Conservation (phyloP, 805 yeast genomes). For the Ogataea pilisensis region DNA sequence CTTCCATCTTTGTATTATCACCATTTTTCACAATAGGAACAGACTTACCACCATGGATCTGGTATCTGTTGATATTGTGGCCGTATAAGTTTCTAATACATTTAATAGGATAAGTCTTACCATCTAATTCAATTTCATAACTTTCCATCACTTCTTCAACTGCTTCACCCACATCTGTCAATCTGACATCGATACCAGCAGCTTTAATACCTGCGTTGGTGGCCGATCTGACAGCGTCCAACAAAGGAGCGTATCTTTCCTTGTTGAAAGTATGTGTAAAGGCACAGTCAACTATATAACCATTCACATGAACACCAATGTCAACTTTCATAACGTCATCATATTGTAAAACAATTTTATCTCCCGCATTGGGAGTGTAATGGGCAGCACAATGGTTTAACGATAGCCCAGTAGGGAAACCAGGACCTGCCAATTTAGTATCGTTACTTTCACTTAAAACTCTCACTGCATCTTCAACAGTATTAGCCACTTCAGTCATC, state of each 20-base stretch:
- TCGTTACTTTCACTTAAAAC: constrained; percentile 58
- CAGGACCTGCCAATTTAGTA: constrained; percentile 77
- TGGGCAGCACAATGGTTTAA: constrained; percentile 95
- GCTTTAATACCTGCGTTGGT: constrained; percentile 90
- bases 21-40: constrained; percentile 95
- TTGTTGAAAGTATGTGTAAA: constrained; percentile 81
- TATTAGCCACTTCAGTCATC: constrained; percentile 84
- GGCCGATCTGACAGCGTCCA: constrained; percentile 86
- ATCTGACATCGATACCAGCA: constrained; percentile 93
- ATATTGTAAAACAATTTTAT: constrained; percentile 69
- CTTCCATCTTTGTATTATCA: constrained; percentile 97
- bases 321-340: constrained; percentile 97
- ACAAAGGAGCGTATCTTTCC: constrained; percentile 71
- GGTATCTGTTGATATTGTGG: constrained; percentile 80
- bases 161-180: constrained; percentile 93
- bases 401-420: constrained; percentile 97
- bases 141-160: constrained; percentile 97
- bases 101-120: constrained; percentile 79
- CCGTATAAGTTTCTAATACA: constrained; percentile 92
- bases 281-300: constrained; percentile 91
- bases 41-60: constrained; percentile 91
- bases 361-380: constrained; percentile 95
- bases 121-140: constrained; percentile 87
- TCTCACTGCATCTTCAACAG: constrained; percentile 81
- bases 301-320: constrained; percentile 94